Conservation (phyloP, 1,139 yeast genomes). For the Suhomyces bolitotheri region DNA sequence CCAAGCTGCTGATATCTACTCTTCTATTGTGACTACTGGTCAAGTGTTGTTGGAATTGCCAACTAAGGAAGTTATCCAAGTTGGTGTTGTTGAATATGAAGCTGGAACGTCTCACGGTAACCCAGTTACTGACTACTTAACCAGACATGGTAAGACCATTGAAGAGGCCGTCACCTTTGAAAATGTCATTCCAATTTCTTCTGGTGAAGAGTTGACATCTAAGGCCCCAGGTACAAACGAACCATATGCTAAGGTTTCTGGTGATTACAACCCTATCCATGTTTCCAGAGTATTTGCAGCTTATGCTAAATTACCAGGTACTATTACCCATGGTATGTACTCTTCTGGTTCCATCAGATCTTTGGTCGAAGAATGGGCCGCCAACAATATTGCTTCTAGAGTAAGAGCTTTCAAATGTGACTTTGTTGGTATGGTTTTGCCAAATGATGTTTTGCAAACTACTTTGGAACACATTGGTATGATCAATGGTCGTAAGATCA, state of each 20-base stretch:
- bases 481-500: conserved; percentile 98
- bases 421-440: conserved; percentile 96
- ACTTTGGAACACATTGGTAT: conserved; percentile 94
- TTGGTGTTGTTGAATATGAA: conserved; percentile 84
- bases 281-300: conserved; percentile 93
- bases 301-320: conserved; percentile 93
- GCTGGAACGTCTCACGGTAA: conserved; percentile 95
- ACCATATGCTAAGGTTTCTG: conserved; percentile 95
- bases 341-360: conserved; percentile 95
- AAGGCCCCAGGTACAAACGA: conserved; percentile 88
- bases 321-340: conserved; percentile 98
- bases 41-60: conserved; percentile 86
- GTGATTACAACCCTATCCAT: conserved; percentile 97
- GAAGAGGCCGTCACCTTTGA: conserved; percentile 94
- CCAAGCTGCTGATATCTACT: conserved; percentile 73
- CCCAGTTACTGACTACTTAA: conserved; percentile 92
- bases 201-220: conserved; percentile 69
- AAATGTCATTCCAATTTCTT: conserved; percentile 83
- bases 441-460: conserved; percentile 87
- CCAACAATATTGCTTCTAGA: conserved; percentile 92
- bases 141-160: conserved; percentile 88
- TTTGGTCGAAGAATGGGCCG: conserved; percentile 97
- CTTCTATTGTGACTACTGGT: conserved; percentile 83
- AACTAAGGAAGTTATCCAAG: conserved; percentile 84
- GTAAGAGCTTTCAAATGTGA: conserved; percentile 91